Percentiles rank a stretch among this genome's conserved stretches.
Conservation (phyloP, 371 early-diverging fungal species). For the Massospora cicadina region DNA sequence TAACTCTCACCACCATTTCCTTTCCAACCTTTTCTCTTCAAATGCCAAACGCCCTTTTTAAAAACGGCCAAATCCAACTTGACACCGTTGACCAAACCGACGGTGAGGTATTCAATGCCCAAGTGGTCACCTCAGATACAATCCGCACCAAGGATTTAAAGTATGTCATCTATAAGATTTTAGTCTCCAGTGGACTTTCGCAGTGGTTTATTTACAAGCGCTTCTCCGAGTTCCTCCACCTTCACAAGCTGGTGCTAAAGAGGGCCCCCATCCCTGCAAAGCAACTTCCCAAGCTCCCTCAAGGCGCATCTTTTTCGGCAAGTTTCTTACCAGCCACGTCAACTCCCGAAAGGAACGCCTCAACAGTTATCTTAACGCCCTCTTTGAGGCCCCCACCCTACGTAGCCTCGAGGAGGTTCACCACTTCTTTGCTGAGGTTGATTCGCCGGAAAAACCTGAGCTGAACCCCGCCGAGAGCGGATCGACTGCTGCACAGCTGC, state of each 20-base stretch:
- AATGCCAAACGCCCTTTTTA: background rate
- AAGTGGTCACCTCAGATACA: background rate
- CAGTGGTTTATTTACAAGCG: constrained; percentile 9
- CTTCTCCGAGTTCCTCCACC: constrained; percentile 6
- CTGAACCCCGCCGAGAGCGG: background rate
- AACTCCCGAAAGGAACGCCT: background rate
- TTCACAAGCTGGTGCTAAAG: constrained; percentile 1
- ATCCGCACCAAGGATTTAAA: background rate
- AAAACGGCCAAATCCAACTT: background rate
- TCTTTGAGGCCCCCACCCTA: background rate
- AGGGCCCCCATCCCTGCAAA: background rate
- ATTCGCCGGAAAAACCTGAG: background rate
- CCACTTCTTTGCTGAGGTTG: constrained; percentile 1
- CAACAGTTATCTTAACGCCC: background rate
- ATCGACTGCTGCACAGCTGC: background rate
- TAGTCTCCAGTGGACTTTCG: background rate
- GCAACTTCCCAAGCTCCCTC: background rate
- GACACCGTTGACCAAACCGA: background rate
- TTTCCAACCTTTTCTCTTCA: background rate
- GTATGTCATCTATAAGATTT: constrained; percentile 5
- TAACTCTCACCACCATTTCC: background rate
- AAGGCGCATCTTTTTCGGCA: background rate
- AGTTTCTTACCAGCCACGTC: background rate
- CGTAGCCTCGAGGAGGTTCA: background rate
- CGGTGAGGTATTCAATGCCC: background rate